Evolutionary conservation across 352 stramenopile species (phyloP).

Genomic region (Bremia lactucae): DNA sequence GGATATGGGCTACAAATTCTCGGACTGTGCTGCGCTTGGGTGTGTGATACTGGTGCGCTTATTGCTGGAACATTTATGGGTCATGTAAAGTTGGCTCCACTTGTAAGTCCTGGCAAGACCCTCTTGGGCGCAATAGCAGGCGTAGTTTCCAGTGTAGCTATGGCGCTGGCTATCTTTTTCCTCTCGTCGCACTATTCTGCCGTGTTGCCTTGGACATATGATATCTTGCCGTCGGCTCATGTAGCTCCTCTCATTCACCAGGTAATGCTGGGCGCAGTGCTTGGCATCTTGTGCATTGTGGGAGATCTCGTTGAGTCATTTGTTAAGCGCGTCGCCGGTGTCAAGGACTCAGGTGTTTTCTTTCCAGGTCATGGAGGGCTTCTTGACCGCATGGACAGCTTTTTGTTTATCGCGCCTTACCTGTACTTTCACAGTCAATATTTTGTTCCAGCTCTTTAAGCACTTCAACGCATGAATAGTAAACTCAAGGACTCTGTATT

Average conservation of each 20-base stretch:
- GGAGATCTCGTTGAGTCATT: slow-evolving; percentile 62
- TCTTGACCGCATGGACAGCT: slow-evolving; percentile 74
- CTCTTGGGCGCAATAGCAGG: slow-evolving; percentile 41
- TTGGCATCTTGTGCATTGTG: slow-evolving; percentile 51
- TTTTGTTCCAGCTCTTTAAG: too few species aligned
- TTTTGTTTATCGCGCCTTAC: slow-evolving; percentile 52
- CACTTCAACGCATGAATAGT: slow-evolving; percentile 9
- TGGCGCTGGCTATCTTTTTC: slow-evolving; percentile 34
- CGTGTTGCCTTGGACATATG: slow-evolving; percentile 12
- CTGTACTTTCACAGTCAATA: slow-evolving; percentile 44
- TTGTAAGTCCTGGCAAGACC: slow-evolving; percentile 65
- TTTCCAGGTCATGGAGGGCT: slow-evolving; percentile 68
- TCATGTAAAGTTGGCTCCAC: slow-evolving; percentile 41
- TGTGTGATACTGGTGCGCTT: slow-evolving; percentile 56
- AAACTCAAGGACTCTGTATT: slow-evolving; percentile 4
- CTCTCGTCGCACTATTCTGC: slow-evolving; percentile 13
- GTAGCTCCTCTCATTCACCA: slow-evolving; percentile 27
- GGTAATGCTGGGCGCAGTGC: slow-evolving; percentile 25
- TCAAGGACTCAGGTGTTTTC: slow-evolving; percentile 62
- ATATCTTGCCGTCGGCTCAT: slow-evolving; percentile 20
- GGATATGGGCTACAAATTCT: slow-evolving; percentile 56
- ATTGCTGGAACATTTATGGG: slow-evolving; percentile 44
- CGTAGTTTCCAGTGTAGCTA: slow-evolving; percentile 34
- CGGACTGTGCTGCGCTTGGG: slow-evolving; percentile 47
- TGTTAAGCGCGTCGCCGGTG: slow-evolving; percentile 51